Conservation (phyloP, 2,329 filamentous ascomycete genomes). For the Neoascochyta sp. region DNA sequence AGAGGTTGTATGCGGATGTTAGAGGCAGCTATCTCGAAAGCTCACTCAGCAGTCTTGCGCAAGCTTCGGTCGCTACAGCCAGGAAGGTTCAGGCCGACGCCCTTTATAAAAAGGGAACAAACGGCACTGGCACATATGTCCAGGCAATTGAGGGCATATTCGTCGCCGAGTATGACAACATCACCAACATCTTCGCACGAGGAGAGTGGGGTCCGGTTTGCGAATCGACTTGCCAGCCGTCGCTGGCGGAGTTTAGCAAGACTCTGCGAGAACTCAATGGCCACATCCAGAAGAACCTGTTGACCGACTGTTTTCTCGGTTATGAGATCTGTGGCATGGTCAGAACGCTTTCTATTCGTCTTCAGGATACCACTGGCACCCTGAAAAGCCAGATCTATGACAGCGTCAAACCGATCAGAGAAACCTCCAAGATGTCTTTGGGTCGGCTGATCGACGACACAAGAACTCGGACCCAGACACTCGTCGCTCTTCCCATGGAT, state of each 20-base stretch:
- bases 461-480: constrained; percentile 61
- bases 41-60: constrained; percentile 79
- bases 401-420: constrained; percentile 81
- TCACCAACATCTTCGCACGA: constrained; percentile 78
- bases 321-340: constrained; percentile 95
- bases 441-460: constrained; percentile 81
- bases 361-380: constrained; percentile 81
- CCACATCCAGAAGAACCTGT: constrained; percentile 80
- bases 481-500: constrained; percentile 71
- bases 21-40: constrained; percentile 80
- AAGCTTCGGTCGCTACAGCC: constrained; percentile 76
- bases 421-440: constrained; percentile 85
- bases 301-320: constrained; percentile 88
- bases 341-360: constrained; percentile 69
- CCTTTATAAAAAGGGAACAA: constrained; percentile 82
- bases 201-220: constrained; percentile 82
- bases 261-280: constrained; percentile 85
- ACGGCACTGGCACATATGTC: constrained; percentile 86
- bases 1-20: constrained; percentile 79
- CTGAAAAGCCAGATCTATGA: constrained; percentile 79
- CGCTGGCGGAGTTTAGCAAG: constrained; percentile 76
- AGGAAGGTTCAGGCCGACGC: constrained; percentile 70
- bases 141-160: constrained; percentile 85
- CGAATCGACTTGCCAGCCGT: constrained; percentile 70
- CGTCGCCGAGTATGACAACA: constrained; percentile 83